Conservation (phyloP, 1,139 yeast species). For the Debaryomyces fabryi region DNA sequence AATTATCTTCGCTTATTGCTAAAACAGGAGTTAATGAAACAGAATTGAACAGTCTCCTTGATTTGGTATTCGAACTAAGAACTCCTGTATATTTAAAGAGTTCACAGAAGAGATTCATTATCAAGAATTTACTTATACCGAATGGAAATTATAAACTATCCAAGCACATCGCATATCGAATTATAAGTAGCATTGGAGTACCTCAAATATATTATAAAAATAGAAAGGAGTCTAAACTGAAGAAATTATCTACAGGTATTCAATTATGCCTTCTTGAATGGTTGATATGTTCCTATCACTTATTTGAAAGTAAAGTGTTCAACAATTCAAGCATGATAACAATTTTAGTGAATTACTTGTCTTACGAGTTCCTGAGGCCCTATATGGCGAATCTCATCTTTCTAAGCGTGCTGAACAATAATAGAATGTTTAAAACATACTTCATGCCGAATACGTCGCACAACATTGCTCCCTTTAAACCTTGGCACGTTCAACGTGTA, state of each 20-base stretch:
- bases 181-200: slow-evolving; percentile 32
- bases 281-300: slow-evolving; percentile 32
- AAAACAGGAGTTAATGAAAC: slow-evolving; percentile 10
- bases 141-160: slow-evolving; percentile 14
- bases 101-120: slow-evolving; percentile 17
- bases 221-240: slow-evolving; percentile 27
- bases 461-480: slow-evolving; percentile 20
- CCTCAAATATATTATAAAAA: slow-evolving; percentile 30
- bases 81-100: slow-evolving; percentile 3
- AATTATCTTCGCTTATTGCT: slow-evolving; percentile 2
- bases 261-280: slow-evolving; percentile 35
- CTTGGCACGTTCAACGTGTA: slow-evolving; percentile 41
- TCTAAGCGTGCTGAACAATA: slow-evolving; percentile 21
- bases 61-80: slow-evolving; percentile 6
- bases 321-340: slow-evolving; percentile 25
- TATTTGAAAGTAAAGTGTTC: slow-evolving; percentile 26
- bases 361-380: slow-evolving; percentile 39
- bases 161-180: slow-evolving; percentile 19
- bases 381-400: slow-evolving; percentile 34
- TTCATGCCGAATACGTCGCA: slow-evolving; percentile 11
- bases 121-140: slow-evolving; percentile 19
- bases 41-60: slow-evolving; percentile 7
- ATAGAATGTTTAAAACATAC: slow-evolving; percentile 15
- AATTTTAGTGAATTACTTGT: slow-evolving; percentile 31
- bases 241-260: slow-evolving; percentile 22